Percentiles rank a stretch among this genome's conserved stretches.
These are phyloP conservation scores for Bruguiera parviflora DNA, from an alignment of 345 rosid genomes.

Conservation along the genomic window DNA sequence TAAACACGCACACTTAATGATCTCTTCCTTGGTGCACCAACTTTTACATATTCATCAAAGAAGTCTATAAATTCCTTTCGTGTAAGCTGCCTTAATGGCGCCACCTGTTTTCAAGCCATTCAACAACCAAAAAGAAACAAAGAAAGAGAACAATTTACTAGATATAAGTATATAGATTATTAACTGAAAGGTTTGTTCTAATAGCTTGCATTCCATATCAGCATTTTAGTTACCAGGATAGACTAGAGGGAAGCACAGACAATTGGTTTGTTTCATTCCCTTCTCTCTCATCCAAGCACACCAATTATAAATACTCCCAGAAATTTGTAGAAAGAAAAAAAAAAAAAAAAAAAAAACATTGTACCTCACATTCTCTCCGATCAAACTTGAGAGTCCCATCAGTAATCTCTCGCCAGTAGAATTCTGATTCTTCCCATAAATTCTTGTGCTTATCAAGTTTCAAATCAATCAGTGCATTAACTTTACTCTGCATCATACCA, in stretches of 20 bases:
- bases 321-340: background rate
- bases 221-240: background rate
- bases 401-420: slow-evolving; percentile 67
- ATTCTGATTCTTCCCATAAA: slow-evolving; percentile 68
- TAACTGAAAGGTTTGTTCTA: background rate
- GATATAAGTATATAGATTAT: background rate
- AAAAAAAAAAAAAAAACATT: too few relatives aligned
- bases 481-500: slow-evolving; percentile 54
- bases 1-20: slow-evolving; percentile 58
- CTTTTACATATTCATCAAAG: slow-evolving; percentile 64
- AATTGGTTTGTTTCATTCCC: background rate
- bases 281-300: background rate
- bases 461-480: slow-evolving; percentile 76
- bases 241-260: background rate
- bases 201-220: background rate
- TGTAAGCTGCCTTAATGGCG: slow-evolving; percentile 51
- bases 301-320: background rate
- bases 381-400: slow-evolving; percentile 74
- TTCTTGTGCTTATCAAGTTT: slow-evolving; percentile 94
- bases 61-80: slow-evolving; percentile 68
- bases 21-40: slow-evolving; percentile 62
- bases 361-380: slow-evolving; percentile 76
- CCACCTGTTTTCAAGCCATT: slow-evolving; percentile 48
- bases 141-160: background rate
- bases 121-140: background rate